Base-by-base conservation (phyloP, 805 yeast genomes). In the Ogataea chonburiensis region DNA sequence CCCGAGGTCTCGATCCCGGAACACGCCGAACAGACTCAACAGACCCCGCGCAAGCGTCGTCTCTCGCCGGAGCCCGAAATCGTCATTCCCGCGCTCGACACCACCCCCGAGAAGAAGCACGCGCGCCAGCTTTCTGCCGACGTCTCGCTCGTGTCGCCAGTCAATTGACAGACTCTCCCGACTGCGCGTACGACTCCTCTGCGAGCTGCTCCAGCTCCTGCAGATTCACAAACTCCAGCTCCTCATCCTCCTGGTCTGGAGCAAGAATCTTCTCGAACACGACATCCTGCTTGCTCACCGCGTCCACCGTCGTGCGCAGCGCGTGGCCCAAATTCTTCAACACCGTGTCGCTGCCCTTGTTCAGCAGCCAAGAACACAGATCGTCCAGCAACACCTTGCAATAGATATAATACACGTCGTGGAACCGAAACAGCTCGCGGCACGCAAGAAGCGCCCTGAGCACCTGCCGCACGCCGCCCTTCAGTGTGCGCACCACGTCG, bases 341-440 rank as follows among this genome's bases (percentile, higher is more conserved):
- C 16, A 73, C 70, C 24, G 60, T 66, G 46, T 82, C 89, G 43
- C 69, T 68, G 24, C 86, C 78, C 5, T 56, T 56, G 27, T 68
- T 69, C 15, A 83, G 66, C 12, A 83, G 56, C 95, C 95, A 89
- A 11, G 81, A 66, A 39, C 85, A 71, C 44, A 86, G 65, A 56
- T 89, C 96, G 50, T 84, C 87, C 5, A 87, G 47, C 67, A 86
- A 70, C 0, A 88, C 70, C 53, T 77, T 78, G 53, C 84, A 84
- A 56, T 89, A 89, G 5, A 86, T 87, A 54, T 87, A 86, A 56
- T 87, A 87, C 14, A 82, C 72, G 52, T 87, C 95, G 54, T 87
- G 95, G 53, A 65, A 82, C 41, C 96, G 70, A 59, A 89, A 89
- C 8, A 84, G 61, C 53, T 84, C 91, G 46, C 84, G 73, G 11